Base-by-base conservation (phyloP, 257 asterid species). In the Ligustrum vulgare region DNA sequence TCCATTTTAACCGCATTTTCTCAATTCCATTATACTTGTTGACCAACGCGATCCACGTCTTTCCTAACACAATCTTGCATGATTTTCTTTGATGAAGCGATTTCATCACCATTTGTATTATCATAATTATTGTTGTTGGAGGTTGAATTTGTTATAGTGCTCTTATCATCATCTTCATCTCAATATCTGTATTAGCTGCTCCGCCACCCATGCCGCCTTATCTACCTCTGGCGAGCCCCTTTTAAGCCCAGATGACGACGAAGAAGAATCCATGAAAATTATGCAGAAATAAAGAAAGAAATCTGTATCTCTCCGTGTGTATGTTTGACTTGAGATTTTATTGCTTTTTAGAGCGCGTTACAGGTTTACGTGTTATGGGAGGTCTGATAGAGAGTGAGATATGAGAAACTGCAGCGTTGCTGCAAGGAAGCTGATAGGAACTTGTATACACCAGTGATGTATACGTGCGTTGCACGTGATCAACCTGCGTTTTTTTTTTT, bases 231-330 rank as follows among this genome's bases (percentile, higher is more conserved):
- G 11, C 34, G 10, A 10, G 35, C 67, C 23, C 32, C 11, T 64
- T 39, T 32, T 68, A 69, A 75, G 41, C 32, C 16, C 67, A 11
- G 73, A 34, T 28, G 75, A 51, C 67, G 77, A 71, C 2, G 77
- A 54, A 3, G 74, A 69, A 41, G 23, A 47, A 43, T 73, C 72
- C 84, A 77, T 76, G 58, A 51, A 35, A 63, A 18, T 13, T 66
- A 11, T 5, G 58, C 13, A 23, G 33, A 25, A 2, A 31, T 2
- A 22, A 10, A 8, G 13, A 56, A 8, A n/a, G 3, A 20, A 6
- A 4, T 23, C 10, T 23, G 9, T 22, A 3, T 25, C 34, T 58
- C 63, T 54, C 63, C n/a, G 28, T 54, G 28, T 54, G 9, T 36
- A 15, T 41, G 47, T 41, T 3, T 58, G 6, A 2, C n/a, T 60